Evolutionary conservation across 2,329 filamentous ascomycete genomes (phyloP), one percentile per base, ranked within the genome.

Genomic region (Raffaelea ambrosiae): DNA sequence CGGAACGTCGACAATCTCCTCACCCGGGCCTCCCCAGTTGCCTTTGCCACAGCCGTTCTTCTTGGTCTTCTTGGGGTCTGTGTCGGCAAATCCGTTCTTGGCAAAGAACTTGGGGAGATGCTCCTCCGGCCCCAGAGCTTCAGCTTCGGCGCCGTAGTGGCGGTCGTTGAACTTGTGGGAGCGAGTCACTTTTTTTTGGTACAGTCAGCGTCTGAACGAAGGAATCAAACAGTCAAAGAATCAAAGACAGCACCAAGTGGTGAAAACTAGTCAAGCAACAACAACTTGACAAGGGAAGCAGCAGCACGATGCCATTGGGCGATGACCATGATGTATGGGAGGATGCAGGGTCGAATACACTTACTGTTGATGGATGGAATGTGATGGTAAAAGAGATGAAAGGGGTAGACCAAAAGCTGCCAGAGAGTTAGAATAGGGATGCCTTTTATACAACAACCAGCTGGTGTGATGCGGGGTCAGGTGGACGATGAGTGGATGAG

Each of bases 151-250:
- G 60, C 81, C 81, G 72, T 95, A 86, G 75, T 94, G 86, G 71
- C 90, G 90, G 69, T 95, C 88, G 72, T 89, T 95, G 74, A 77
- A 80, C 76, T 97, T 98, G 81, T 91, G 88, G 56, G 91, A 94
- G 66, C 93, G 91, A 73, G 93, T 96, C 91, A 98, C 90, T 95
- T 58, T 11, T 7, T 7, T 10, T 31, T 48, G n/a, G n/a, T n/a
- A n/a, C 7, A 48, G 46, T 29, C 13, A 29, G 26, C 26, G 13
- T 29, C 13, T 29, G 26, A 29, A n/a, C n/a, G n/a, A n/a, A n/a
- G n/a, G n/a, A n/a, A n/a, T n/a, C n/a, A n/a, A n/a, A n/a, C n/a
- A n/a, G n/a, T n/a, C n/a, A n/a, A n/a, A n/a, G n/a, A n/a, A n/a
- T n/a, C n/a, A n/a, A n/a, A n/a, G n/a, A n/a, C n/a, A n/a, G n/a